These are phyloP conservation scores for Annulohypoxylon maeteangense DNA, from an alignment of 495 filamentous ascomycete species.

Conservation along the genomic window DNA sequence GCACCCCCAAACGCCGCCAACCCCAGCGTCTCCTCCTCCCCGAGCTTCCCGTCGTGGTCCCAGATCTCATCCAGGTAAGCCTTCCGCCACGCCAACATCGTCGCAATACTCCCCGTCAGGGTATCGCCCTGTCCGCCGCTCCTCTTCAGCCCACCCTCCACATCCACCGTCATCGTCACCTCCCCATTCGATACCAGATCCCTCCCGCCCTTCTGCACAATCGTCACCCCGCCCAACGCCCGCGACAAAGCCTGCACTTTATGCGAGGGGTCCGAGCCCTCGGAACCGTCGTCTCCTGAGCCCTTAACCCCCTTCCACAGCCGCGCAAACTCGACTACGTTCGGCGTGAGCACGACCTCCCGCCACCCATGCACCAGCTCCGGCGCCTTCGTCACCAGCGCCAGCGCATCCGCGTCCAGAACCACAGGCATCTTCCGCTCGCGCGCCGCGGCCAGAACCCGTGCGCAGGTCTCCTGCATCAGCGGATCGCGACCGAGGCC, in stretches of 20 bases:
- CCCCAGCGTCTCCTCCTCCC: conserved; percentile 72
- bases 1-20: conserved; percentile 88
- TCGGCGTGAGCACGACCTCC: conserved; percentile 91
- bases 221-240: conserved; percentile 86
- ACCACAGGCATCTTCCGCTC: conserved; percentile 81
- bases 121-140: conserved; percentile 97
- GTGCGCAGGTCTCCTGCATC: conserved; percentile 86
- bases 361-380: conserved; percentile 81
- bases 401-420: conserved; percentile 90
- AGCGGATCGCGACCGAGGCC: conserved; percentile 89
- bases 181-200: conserved; percentile 89
- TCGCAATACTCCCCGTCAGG: conserved; percentile 87
- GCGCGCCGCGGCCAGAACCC: conserved; percentile 82
- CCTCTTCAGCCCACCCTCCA: conserved; percentile 84
- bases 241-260: conserved; percentile 77
- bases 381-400: conserved; percentile 78
- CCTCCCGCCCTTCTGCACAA: conserved; percentile 87
- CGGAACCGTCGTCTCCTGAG: conserved; percentile 49
- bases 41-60: conserved; percentile 72
- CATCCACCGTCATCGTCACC: conserved; percentile 75
- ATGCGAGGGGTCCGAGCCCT: conserved; percentile 59
- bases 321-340: conserved; percentile 90
- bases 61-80: conserved; percentile 87
- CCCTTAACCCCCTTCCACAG: conserved; percentile 76
- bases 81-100: conserved; percentile 85